Conservation (phyloP, 345 rosid genomes). For the Leavenworthia alabamica region DNA sequence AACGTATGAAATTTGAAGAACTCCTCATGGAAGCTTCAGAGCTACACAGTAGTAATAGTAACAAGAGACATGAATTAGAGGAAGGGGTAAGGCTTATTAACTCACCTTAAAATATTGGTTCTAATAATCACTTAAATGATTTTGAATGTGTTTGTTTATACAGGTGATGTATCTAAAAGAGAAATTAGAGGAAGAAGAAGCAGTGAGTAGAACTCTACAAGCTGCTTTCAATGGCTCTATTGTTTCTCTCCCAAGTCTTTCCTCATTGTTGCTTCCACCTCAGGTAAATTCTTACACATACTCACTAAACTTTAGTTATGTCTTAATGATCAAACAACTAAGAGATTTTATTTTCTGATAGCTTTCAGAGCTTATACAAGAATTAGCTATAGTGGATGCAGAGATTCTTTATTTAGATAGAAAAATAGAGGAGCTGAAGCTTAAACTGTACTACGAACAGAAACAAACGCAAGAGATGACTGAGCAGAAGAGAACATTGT, state of each 20-base stretch:
- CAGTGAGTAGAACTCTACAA: slow-evolving; percentile 44
- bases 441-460: slow-evolving; percentile 51
- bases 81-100: slow-evolving; percentile 31
- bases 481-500: slow-evolving; percentile 27
- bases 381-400: slow-evolving; percentile 64
- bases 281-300: slow-evolving; percentile 35
- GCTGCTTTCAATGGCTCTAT: slow-evolving; percentile 49
- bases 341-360: slow-evolving; percentile 13
- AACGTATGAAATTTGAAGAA: slow-evolving; percentile 74
- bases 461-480: slow-evolving; percentile 38
- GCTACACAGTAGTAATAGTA: slow-evolving; percentile 36
- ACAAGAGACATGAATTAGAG: slow-evolving; percentile 39
- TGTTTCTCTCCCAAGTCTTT: slow-evolving; percentile 41
- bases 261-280: slow-evolving; percentile 65
- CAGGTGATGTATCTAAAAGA: slow-evolving; percentile 61
- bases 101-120: background rate
- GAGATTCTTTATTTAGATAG: slow-evolving; percentile 72
- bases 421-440: slow-evolving; percentile 57
- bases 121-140: background rate
- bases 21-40: slow-evolving; percentile 48
- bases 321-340: background rate
- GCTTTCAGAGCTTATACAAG: slow-evolving; percentile 57
- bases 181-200: slow-evolving; percentile 53
- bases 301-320: background rate
- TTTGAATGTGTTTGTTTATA: background rate